Conservation (phyloP, 1,139 yeast genomes). For the Kazachstania sp. region DNA sequence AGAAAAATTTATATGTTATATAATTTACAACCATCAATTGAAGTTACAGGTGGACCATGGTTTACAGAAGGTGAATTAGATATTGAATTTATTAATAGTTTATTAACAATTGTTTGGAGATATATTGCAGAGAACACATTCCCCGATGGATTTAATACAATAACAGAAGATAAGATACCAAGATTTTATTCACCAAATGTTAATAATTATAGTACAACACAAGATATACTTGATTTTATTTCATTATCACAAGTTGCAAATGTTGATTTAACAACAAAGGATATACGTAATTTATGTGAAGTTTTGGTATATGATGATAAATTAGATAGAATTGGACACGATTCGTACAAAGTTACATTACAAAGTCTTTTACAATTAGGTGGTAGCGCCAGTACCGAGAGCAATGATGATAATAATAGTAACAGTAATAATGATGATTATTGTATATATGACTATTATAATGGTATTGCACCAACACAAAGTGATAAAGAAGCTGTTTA, state of each 20-base stretch:
- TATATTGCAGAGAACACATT: constrained; percentile 67
- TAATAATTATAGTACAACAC: constrained; percentile 59
- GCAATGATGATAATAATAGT: constrained; percentile 3
- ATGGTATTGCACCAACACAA: constrained; percentile 29
- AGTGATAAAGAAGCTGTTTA: constrained; percentile 32
- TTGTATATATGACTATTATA: constrained; percentile 32
- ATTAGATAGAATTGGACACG: constrained; percentile 53
- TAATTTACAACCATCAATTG: constrained; percentile 85
- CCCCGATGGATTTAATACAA: constrained; percentile 52
- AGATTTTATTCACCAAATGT: constrained; percentile 46
- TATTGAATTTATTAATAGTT: constrained; percentile 81
- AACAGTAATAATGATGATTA: constrained; percentile 26
- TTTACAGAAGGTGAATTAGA: constrained; percentile 94
- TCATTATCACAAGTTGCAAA: constrained; percentile 67
- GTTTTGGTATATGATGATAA: constrained; percentile 83
- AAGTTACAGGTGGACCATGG: constrained; percentile 99
- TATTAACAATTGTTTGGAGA: constrained; percentile 81
- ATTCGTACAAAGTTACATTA: constrained; percentile 52
- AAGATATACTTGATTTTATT: constrained; percentile 69
- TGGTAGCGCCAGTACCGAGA: constrained; percentile 5
- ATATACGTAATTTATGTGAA: constrained; percentile 77
- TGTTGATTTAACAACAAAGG: constrained; percentile 66
- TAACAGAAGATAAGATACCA: constrained; percentile 16
- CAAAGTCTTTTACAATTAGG: constrained; percentile 36
- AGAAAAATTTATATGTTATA: constrained; percentile 93